Evolutionary conservation across 2,329 filamentous ascomycete species (phyloP).

Genomic region (Colletotrichum zoysiae): DNA sequence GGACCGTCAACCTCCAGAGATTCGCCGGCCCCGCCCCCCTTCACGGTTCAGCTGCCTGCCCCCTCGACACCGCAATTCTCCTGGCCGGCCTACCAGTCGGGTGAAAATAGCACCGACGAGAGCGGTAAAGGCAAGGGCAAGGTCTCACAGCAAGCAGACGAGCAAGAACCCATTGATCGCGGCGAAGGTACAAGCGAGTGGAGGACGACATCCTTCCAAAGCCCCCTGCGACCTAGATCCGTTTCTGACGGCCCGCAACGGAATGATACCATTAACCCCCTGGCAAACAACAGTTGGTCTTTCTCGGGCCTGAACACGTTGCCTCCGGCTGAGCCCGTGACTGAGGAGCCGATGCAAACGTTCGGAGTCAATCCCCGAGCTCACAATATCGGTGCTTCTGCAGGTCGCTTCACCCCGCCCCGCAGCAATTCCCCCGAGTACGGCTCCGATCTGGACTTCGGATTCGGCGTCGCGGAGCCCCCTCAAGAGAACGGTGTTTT

Average conservation of each 20-base stretch:
- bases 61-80: constrained; percentile 41
- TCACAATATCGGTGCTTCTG: not conserved
- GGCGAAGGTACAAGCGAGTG: constrained; percentile 24
- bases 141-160: constrained; percentile 6
- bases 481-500: not conserved
- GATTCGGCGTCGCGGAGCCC: not conserved
- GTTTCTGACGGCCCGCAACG: constrained; percentile 68
- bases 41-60: constrained; percentile 32
- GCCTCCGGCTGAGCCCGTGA: constrained; percentile 8
- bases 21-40: constrained; percentile 7
- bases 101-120: constrained; percentile 15
- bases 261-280: constrained; percentile 59
- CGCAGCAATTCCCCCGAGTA: constrained; percentile 23
- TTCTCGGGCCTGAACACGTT: constrained; percentile 59
- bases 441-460: constrained; percentile 15
- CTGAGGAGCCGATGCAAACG: constrained; percentile 7
- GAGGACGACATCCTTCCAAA: constrained; percentile 26
- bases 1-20: constrained; percentile 19
- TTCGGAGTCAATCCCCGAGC: not conserved
- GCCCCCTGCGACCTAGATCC: constrained; percentile 60
- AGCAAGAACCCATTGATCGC: constrained; percentile 16
- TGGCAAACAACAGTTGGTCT: constrained; percentile 73
- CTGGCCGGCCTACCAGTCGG: constrained; percentile 24
- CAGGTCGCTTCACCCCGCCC: constrained; percentile 10
- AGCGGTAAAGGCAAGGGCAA: constrained; percentile 44